phyloP scores from a whole-genome alignment of 2,329 filamentous ascomycete species.

The Phialocephala sp. region DNA sequence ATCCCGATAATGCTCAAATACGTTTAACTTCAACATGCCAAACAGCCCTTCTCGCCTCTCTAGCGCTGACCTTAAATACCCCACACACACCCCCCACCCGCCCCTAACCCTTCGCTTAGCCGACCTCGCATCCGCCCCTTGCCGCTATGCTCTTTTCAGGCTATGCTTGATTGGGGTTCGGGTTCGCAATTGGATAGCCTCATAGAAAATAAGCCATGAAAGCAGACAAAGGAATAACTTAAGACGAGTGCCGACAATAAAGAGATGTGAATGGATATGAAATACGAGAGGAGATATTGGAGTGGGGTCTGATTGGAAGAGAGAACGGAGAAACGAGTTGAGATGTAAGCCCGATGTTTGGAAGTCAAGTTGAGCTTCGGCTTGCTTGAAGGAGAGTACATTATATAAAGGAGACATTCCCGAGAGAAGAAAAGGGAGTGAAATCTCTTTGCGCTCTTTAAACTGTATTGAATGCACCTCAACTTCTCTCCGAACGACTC shows the following conservation, averaged over 20 bases:
- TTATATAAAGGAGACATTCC: background rate
- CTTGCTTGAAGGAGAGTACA: background rate
- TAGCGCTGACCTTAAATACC: constrained; percentile 14
- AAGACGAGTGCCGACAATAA: background rate
- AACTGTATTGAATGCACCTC: background rate
- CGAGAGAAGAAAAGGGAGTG: background rate
- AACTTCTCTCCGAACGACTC: constrained; percentile 10
- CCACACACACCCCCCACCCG: background rate
- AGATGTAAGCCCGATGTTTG: constrained; percentile 2
- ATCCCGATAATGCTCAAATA: background rate
- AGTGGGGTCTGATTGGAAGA: background rate
- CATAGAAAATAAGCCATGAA: no score
- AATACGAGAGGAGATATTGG: background rate
- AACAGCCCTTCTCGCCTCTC: background rate
- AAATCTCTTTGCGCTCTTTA: background rate
- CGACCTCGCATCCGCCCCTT: constrained; percentile 20
- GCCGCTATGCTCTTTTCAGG: background rate
- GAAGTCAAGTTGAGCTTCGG: background rate
- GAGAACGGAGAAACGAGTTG: no score
- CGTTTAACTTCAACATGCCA: background rate
- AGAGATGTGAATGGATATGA: background rate
- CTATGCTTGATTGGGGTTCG: constrained; percentile 2
- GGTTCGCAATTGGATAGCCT: constrained; percentile 10
- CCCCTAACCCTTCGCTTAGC: constrained; percentile 13
- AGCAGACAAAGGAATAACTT: background rate